Conservation (phyloP, 176 grass and related monocot species). For the Phoenix roebelenii region DNA sequence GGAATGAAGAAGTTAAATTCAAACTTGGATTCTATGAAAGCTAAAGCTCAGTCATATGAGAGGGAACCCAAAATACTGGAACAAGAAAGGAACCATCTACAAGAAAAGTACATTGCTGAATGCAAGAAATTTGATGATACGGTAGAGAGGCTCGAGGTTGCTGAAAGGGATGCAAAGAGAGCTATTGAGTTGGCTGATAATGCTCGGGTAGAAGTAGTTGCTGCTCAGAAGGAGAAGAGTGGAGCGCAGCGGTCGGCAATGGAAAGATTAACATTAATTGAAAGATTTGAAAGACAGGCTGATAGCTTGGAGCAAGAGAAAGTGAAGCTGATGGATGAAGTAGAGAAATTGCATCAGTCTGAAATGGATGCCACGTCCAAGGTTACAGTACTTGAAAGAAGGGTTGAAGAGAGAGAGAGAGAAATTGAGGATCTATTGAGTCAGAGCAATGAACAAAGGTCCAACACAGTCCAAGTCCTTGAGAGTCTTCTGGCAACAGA, state of each 20-base stretch:
- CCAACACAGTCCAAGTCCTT: constrained; percentile 59
- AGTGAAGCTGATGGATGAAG: constrained; percentile 36
- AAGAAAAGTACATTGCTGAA: constrained; percentile 61
- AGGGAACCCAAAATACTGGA: constrained; percentile 61
- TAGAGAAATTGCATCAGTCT: constrained; percentile 42
- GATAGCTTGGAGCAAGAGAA: constrained; percentile 50
- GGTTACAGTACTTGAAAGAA: constrained; percentile 49
- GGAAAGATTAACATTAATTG: constrained; percentile 53
- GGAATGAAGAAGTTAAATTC: constrained; percentile 52
- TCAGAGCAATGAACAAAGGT: constrained; percentile 67
- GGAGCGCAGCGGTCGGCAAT: constrained; percentile 44
- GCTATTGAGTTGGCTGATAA: constrained; percentile 42
- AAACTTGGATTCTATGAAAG: constrained; percentile 52
- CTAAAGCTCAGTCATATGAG: constrained; percentile 38
- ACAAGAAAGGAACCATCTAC: constrained; percentile 71
- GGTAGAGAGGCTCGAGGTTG: constrained; percentile 39
- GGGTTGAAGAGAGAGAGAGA: constrained; percentile 49
- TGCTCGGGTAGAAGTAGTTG: constrained; percentile 41
- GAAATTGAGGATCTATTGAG: constrained; percentile 60
- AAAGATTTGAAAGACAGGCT: constrained; percentile 49
- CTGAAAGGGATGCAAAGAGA: constrained; percentile 54
- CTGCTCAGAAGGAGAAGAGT: constrained; percentile 45
- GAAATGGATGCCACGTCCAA: constrained; percentile 47
- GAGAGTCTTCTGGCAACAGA: constrained; percentile 57
- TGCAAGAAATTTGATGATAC: constrained; percentile 60